phyloP scores from a whole-genome alignment of 1,284 basidiomycete genomes.

The Apiotrichum domesticum region DNA sequence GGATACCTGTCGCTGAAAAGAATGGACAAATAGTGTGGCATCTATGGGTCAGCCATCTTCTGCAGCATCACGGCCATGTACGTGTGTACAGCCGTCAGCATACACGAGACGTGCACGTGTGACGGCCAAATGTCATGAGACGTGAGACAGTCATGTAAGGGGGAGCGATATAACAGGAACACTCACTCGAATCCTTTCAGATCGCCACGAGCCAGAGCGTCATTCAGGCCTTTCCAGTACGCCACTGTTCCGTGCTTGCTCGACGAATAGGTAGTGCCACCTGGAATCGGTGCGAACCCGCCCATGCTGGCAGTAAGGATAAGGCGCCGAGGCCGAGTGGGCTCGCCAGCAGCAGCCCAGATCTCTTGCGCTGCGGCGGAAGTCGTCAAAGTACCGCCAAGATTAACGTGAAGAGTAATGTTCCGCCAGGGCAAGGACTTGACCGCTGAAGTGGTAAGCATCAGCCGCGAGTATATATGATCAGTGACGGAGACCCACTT shows the following conservation, averaged over 20 bases:
- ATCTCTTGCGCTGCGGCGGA: conserved; percentile 13
- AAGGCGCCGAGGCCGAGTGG: conserved; percentile 4
- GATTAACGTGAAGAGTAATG: conserved; percentile 20
- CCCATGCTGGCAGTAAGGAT: conserved; percentile 24
- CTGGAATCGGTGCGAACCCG: conserved; percentile 17
- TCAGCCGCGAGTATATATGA: no score
- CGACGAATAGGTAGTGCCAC: conserved; percentile 13
- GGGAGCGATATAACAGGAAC: no score
- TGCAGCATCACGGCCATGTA: background rate
- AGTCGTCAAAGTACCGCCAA: conserved; percentile 18
- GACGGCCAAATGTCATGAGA: no score
- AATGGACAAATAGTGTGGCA: conserved; percentile 25
- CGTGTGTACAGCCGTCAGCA: no score
- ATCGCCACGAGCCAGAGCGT: conserved; percentile 6
- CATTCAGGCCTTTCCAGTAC: conserved; percentile 18
- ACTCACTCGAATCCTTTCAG: conserved; percentile 17
- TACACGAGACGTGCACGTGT: no score
- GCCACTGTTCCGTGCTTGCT: conserved; percentile 23
- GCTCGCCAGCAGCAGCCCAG: conserved; percentile 6
- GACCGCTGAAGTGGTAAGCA: background rate
- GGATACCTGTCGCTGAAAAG: conserved; percentile 15
- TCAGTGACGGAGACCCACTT: no score
- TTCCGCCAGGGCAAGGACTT: conserved; percentile 4
- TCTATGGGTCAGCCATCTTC: conserved; percentile 5
- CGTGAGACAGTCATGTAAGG: no score